Evolutionary conservation across 1,139 yeast genomes (phyloP), one percentile per base, ranked within the genome.

Genomic region (Candida glucosophila): DNA sequence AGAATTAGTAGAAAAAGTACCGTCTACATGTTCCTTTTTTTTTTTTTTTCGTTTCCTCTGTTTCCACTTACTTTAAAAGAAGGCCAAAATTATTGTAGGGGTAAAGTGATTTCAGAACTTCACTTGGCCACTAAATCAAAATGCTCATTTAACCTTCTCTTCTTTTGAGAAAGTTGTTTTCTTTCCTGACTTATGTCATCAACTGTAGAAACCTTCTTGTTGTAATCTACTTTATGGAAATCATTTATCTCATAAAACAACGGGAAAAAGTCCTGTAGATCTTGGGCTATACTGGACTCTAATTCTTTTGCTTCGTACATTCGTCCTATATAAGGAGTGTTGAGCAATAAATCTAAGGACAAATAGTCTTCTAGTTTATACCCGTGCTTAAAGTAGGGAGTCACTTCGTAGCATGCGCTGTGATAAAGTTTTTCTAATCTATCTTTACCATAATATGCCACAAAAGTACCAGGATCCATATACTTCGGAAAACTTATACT

Each of bases 201-300:
- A 14, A 22, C 10, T 5, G 25, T 40, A 3, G 20, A 20, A 3
- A 57, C 43, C 3, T 25, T 30, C 28, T 44, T 47, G 1, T 36
- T 27, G 23, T 51, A 57, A 15, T 47, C 48, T 2, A 58, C 53
- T 12, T 28, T 30, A 3, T 59, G 56, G 11, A 39, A 31, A 4
- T 36, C 47, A 5, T 29, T 33, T 1, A 63, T 39, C 23, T 45
- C 49, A 29, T 59, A 61, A 27, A 63, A 59, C 19, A 59, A 36
- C 8, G 31, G 36, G 20, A 37, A 39, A 29, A 62, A 58, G 10
- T 37, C 41, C 3, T 32, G 33, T 1, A 60, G 35, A 24, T 58
- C 57, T 6, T 34, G 29, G 12, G 36, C 32, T 1, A 49, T 28
- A 1, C 30, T 27, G 5, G 36, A 43, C 3, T 37, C 40, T 22